Evolutionary conservation across 2,329 filamentous ascomycete genomes (phyloP).

Genomic region (Eutypella sp.): DNA sequence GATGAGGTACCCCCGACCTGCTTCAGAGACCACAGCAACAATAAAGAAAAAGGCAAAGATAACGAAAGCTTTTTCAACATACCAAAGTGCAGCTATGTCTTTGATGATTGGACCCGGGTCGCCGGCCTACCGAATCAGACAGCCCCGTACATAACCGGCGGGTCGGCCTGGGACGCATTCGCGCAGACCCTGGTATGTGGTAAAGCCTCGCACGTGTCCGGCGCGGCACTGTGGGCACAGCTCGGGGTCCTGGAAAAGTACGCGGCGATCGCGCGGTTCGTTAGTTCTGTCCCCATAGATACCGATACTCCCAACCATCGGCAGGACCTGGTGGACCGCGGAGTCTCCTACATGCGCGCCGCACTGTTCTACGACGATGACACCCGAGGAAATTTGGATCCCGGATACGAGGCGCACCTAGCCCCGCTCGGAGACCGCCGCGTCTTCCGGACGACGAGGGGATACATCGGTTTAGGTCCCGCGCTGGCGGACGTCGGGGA

Average conservation of each 20-base stretch:
- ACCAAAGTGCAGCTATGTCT: conserved; percentile 12
- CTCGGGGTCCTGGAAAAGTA: conserved; percentile 11
- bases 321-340: conserved; percentile 8
- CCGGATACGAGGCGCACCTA: conserved; percentile 12
- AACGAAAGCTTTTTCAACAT: too few relatives aligned
- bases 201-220: conserved; percentile 7
- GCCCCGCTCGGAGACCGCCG: conserved; percentile 11
- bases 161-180: conserved; percentile 13
- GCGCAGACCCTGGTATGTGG: conserved; percentile 10
- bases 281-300: conserved; percentile 5
- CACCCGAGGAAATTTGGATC: conserved; percentile 12
- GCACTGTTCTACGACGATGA: conserved; percentile 8
- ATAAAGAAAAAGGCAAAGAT: too few relatives aligned
- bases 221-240: conserved; percentile 7
- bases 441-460: conserved; percentile 9
- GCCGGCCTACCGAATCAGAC: background rate
- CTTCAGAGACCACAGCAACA: too few relatives aligned
- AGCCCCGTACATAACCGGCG: conserved; percentile 9
- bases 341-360: conserved; percentile 6
- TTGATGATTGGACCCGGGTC: conserved; percentile 10
- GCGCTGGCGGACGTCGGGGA: conserved; percentile 12
- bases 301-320: conserved; percentile 5
- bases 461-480: conserved; percentile 15
- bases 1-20: conserved; percentile 10
- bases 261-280: conserved; percentile 8